Evolutionary conservation across 169 alveolate species (phyloP).

Genomic region (Perkinsus chesapeaki): DNA sequence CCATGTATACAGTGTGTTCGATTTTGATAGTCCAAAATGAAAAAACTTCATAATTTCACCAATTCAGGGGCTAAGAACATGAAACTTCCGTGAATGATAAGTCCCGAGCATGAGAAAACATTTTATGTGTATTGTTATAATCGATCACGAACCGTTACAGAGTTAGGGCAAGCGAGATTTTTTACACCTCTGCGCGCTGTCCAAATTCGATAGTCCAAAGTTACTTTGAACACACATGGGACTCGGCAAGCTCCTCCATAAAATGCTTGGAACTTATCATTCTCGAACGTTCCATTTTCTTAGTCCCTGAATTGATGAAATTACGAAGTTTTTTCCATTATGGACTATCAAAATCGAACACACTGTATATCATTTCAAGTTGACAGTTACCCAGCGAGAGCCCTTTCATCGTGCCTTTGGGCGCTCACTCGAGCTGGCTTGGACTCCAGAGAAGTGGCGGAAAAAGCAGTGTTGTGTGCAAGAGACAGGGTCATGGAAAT

Average conservation of each 20-base stretch:
- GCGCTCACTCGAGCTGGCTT: neutral
- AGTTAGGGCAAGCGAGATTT: neutral
- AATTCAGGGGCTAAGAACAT: neutral
- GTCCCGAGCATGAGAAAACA: neutral
- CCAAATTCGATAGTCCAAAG: neutral
- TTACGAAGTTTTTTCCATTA: neutral
- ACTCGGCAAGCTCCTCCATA: no score
- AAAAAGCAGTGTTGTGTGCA: neutral
- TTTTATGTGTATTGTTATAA: neutral
- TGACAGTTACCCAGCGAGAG: neutral
- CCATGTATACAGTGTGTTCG: neutral
- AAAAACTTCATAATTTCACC: neutral
- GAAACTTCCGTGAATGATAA: neutral
- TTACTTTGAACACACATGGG: neutral
- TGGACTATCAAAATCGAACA: neutral
- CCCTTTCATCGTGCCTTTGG: neutral
- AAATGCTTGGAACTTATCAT: neutral
- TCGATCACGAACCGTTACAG: neutral
- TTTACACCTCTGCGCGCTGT: neutral
- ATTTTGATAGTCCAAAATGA: neutral
- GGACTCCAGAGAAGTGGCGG: neutral
- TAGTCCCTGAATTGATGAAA: neutral
- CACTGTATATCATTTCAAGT: neutral
- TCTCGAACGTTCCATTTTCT: neutral
- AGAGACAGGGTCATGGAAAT: neutral